Conservation (phyloP, 108 stramenopile species). For the Conticribra guillardii region DNA sequence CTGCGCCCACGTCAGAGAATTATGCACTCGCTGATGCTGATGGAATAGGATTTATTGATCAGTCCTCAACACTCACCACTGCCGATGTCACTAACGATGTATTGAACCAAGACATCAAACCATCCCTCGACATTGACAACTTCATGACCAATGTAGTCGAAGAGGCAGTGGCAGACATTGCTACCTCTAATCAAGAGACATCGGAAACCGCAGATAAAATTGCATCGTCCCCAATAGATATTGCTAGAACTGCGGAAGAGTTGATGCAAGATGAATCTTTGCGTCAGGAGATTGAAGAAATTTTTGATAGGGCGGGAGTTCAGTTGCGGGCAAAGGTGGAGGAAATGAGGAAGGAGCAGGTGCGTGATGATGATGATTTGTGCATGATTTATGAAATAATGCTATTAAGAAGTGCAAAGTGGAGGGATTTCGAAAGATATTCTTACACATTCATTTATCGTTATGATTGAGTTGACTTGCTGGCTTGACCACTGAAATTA, state of each 20-base stretch:
- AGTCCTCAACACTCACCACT: constrained; percentile 17
- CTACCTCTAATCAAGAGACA: background rate
- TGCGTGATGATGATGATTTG: background rate
- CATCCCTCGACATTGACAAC: constrained; percentile 37
- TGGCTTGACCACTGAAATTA: too few species aligned
- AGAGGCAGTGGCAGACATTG: constrained; percentile 38
- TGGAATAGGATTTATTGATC: constrained; percentile 27
- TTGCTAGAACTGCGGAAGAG: constrained; percentile 18
- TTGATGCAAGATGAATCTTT: constrained; percentile 34
- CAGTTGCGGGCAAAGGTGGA: constrained; percentile 32
- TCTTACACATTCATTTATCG: too few species aligned
- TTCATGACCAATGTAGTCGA: constrained; percentile 35
- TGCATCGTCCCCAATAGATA: background rate
- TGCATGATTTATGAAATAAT: too few species aligned
- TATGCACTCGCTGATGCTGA: constrained; percentile 31
- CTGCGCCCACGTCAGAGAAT: constrained; percentile 3
- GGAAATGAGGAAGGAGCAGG: constrained; percentile 42
- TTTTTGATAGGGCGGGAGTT: constrained; percentile 44
- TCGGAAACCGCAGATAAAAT: background rate
- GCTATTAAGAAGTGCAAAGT: too few species aligned
- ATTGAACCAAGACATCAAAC: constrained; percentile 37
- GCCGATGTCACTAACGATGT: constrained; percentile 43
- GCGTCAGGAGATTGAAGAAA: constrained; percentile 38
- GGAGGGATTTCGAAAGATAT: too few species aligned
- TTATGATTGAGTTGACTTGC: too few species aligned